Evolutionary conservation across 2,329 filamentous ascomycete genomes (phyloP).

Genomic region (Cladosporium colombiae): DNA sequence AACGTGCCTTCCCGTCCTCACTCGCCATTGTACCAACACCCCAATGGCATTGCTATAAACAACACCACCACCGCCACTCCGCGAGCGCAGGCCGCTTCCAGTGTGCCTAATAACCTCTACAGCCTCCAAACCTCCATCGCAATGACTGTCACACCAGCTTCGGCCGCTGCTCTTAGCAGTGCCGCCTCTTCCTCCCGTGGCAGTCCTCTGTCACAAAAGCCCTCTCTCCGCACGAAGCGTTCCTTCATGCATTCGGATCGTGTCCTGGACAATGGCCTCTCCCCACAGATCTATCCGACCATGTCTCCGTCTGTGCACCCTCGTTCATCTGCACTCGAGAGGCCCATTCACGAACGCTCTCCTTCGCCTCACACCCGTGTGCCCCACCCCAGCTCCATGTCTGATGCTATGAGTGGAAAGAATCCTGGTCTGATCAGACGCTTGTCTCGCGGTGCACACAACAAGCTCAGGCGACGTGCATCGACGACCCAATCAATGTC

Average conservation of each 20-base stretch:
- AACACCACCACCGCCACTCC: conserved; percentile 12
- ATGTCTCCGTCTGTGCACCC: conserved; percentile 28
- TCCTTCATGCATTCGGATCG: conserved; percentile 25
- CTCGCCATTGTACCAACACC: conserved; percentile 14
- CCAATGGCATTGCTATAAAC: conserved; percentile 16
- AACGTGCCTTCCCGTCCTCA: conserved; percentile 15
- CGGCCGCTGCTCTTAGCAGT: conserved; percentile 34
- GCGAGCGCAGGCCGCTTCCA: conserved; percentile 20
- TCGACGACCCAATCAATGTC: conserved; percentile 75
- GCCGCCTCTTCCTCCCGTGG: conserved; percentile 38
- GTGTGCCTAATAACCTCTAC: conserved; percentile 16
- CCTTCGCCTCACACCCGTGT: conserved; percentile 52
- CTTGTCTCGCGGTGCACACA: conserved; percentile 77
- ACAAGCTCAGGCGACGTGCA: conserved; percentile 70
- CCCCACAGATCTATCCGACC: conserved; percentile 27
- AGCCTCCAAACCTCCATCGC: conserved; percentile 11
- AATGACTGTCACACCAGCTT: conserved; percentile 31
- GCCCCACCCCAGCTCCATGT: conserved; percentile 59
- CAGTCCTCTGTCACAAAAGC: conserved; percentile 41
- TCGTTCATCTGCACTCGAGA: conserved; percentile 30
- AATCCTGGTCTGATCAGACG: conserved; percentile 74
- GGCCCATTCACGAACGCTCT: conserved; percentile 48
- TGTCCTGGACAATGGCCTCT: conserved; percentile 27
- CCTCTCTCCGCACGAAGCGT: conserved; percentile 24
- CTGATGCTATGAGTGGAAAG: conserved; percentile 60